These are phyloP conservation scores for Nigrospora oryzae DNA, from an alignment of 2,329 filamentous ascomycete genomes.

Conservation along the genomic window DNA sequence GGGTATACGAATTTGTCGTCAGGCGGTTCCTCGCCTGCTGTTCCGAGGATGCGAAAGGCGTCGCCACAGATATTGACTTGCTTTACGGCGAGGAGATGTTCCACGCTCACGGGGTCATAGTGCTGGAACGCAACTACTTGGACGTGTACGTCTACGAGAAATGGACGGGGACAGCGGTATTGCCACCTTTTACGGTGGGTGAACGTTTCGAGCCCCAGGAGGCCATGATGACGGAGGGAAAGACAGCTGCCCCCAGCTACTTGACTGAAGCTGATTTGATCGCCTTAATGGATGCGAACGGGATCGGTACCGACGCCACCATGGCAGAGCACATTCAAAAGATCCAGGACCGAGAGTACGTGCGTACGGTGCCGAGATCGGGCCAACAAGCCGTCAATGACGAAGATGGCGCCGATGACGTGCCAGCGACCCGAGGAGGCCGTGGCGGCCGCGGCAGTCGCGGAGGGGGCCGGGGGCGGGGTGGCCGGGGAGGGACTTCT, in stretches of 20 bases:
- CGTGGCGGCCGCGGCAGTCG: constrained; percentile 41
- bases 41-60: constrained; percentile 84
- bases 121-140: constrained; percentile 84
- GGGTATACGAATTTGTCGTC: constrained; percentile 86
- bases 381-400: constrained; percentile 25
- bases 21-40: constrained; percentile 92
- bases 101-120: constrained; percentile 72
- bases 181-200: constrained; percentile 71
- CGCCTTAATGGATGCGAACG: constrained; percentile 95
- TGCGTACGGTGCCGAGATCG: constrained; percentile 49
- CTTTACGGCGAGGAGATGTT: constrained; percentile 78
- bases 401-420: constrained; percentile 29
- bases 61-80: constrained; percentile 78
- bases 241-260: constrained; percentile 76
- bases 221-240: constrained; percentile 83
- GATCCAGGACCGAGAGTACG: constrained; percentile 86
- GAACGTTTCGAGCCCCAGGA: constrained; percentile 84
- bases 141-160: constrained; percentile 96
- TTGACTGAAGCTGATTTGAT: constrained; percentile 94
- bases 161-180: constrained; percentile 79
- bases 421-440: constrained; percentile 26
- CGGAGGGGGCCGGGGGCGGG: constrained; percentile 34
- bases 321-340: constrained; percentile 99
- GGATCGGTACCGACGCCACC: constrained; percentile 95
- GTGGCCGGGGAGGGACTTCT: constrained; percentile 29